phyloP scores from a whole-genome alignment of 805 yeast species.

The Komagataella pastoris region DNA sequence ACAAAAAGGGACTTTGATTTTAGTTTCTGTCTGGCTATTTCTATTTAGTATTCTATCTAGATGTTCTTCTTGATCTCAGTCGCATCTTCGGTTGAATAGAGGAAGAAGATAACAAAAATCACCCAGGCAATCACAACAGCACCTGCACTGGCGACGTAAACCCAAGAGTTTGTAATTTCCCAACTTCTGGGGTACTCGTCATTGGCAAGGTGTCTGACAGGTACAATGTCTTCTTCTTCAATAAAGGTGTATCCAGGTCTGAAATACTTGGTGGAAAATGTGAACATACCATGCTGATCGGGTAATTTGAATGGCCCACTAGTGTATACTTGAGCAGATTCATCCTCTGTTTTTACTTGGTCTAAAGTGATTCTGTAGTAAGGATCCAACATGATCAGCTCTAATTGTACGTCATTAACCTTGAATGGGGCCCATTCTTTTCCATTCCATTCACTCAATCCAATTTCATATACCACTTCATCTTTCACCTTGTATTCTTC shows the following conservation, averaged over 20 bases:
- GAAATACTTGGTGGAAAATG: conserved; percentile 66
- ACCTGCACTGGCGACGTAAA: conserved; percentile 60
- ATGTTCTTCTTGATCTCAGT: conserved; percentile 11
- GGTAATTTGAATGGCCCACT: conserved; percentile 57
- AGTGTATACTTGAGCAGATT: conserved; percentile 33
- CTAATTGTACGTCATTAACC: conserved; percentile 60
- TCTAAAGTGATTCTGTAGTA: conserved; percentile 68
- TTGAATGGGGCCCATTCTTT: conserved; percentile 59
- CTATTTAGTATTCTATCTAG: conserved; percentile 3
- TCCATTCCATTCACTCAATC: conserved; percentile 32
- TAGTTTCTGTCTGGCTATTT: not conserved
- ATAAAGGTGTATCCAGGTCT: conserved; percentile 66
- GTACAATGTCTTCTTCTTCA: conserved; percentile 51
- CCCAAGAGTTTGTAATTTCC: conserved; percentile 91
- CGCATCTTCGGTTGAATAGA: conserved; percentile 18
- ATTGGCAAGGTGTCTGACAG: conserved; percentile 89
- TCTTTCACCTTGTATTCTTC: conserved; percentile 62
- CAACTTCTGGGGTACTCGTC: conserved; percentile 90
- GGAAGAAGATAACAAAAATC: conserved; percentile 54
- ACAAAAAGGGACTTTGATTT: not conserved
- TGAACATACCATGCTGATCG: conserved; percentile 95
- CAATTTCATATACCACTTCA: conserved; percentile 40
- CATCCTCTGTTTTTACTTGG: conserved; percentile 22
- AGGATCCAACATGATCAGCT: conserved; percentile 86
- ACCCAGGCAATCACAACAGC: conserved; percentile 70